Evolutionary conservation across 2,329 filamentous ascomycete species (phyloP).

Genomic region (Spiromastix sp.): DNA sequence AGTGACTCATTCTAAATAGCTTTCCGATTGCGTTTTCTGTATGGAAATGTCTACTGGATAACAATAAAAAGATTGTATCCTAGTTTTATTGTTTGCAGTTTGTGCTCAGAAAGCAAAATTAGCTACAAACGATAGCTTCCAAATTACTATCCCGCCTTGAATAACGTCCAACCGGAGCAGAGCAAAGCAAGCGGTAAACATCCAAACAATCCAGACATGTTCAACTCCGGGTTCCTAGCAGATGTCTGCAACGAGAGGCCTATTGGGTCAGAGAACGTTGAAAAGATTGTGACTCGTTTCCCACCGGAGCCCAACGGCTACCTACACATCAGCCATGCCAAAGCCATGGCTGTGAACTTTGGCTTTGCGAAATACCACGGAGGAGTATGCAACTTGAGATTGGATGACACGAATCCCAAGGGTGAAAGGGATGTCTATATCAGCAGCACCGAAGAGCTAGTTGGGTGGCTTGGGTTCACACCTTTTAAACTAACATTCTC

Average conservation of each 20-base stretch:
- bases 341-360: constrained; percentile 94
- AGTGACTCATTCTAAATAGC: too few relatives aligned
- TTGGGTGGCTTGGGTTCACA: constrained; percentile 70
- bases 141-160: too few relatives aligned
- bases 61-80: too few relatives aligned
- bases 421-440: constrained; percentile 88
- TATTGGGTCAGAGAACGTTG: constrained; percentile 33
- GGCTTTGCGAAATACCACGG: constrained; percentile 80
- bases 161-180: too few relatives aligned
- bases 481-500: constrained; percentile 74
- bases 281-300: constrained; percentile 54
- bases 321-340: constrained; percentile 86
- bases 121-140: too few relatives aligned
- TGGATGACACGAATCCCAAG: constrained; percentile 92
- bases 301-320: constrained; percentile 87
- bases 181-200: too few relatives aligned
- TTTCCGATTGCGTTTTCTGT: too few relatives aligned
- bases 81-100: too few relatives aligned
- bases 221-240: constrained; percentile 66
- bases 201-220: too few relatives aligned
- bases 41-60: too few relatives aligned
- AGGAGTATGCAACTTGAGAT: constrained; percentile 66
- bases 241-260: constrained; percentile 62
- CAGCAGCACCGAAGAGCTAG: constrained; percentile 75
- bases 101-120: too few relatives aligned